Evolutionary conservation across 495 filamentous ascomycete genomes (phyloP), one percentile per base, ranked within the genome.

Genomic region (Tuber magnatum): DNA sequence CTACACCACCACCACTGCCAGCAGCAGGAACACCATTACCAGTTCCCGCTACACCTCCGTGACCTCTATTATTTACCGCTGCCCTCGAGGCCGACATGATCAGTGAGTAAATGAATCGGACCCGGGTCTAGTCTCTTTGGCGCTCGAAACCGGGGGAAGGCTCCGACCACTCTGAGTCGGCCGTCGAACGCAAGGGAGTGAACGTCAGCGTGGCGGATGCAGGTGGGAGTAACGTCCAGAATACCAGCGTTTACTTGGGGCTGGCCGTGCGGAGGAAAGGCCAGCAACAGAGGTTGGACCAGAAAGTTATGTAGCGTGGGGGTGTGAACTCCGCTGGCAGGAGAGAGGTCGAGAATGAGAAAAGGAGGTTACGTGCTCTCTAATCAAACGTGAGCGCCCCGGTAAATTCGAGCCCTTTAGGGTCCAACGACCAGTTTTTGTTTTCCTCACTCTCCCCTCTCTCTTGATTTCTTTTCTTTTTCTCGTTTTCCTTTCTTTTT

Each of bases 201-300:
- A 28, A 65, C 56, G 77, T 79, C 77, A 79, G 77, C 77, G 77
- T 79, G 77, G 77, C 77, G 73, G 77, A 79, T 79, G 77, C 77
- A 79, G 76, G 77, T 79, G 70, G 78, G 76, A 35, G 77, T 71
- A 79, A 71, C 77, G 71, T 75, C 48, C 76, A 76, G 77, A 79
- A 79, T 70, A 43, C 77, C 75, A 78, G 72, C 74, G 69, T 78
- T 35, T 79, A 74, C 72, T 72, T 74, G 69, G 75, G 77, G 75
- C 74, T 69, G 74, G 68, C 69, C 74, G 71, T 69, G 75, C 77
- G 71, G 41, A 76, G 51, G 70, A 44, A 75, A 76, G 75, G 71
- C 77, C 56, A 75, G 76, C 51, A 69, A 70, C 74, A 79, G 77
- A 77, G 74, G 75, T 56, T 79, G 40, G 69, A 78, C 71, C 73